Conservation (phyloP, 1,284 basidiomycete genomes). For the Pulchroboletus neoregius region DNA sequence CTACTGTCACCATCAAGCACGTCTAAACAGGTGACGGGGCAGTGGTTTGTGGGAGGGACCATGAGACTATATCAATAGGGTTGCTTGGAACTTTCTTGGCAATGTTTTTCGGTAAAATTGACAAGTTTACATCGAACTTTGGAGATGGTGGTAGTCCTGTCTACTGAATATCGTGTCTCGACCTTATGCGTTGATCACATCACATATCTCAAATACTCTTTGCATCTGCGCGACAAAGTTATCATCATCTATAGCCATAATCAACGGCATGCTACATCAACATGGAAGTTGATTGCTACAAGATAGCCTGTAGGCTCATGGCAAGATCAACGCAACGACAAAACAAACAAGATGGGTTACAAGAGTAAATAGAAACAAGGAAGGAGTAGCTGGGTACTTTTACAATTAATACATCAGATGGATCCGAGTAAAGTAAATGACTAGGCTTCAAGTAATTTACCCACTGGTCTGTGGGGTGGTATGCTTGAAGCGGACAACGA, state of each 20-base stretch:
- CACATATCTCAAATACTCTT: background rate
- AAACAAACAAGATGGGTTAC: slow-evolving; percentile 6
- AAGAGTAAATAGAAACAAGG: slow-evolving; percentile 4
- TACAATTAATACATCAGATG: slow-evolving; percentile 12
- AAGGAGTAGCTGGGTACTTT: background rate
- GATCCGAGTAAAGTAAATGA: slow-evolving; percentile 3
- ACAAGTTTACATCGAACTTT: background rate
- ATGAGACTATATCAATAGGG: background rate
- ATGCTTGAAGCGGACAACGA: slow-evolving; percentile 68
- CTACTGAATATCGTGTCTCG: background rate
- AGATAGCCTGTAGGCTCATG: slow-evolving; percentile 6
- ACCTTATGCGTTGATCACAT: background rate
- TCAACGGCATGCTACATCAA: slow-evolving; percentile 10
- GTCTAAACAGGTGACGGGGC: background rate
- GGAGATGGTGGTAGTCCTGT: background rate
- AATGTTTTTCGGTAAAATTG: background rate
- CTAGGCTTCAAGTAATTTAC: slow-evolving; percentile 10
- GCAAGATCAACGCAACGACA: slow-evolving; percentile 3
- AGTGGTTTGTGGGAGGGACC: no score
- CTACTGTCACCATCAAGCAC: slow-evolving; percentile 5
- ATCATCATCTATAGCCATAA: background rate
- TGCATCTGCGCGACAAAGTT: background rate
- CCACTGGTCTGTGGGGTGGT: slow-evolving; percentile 11
- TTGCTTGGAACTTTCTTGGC: background rate
- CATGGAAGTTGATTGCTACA: background rate